phyloP scores from a whole-genome alignment of 2,329 filamentous ascomycete species.

The Diaporthe caulivora region DNA sequence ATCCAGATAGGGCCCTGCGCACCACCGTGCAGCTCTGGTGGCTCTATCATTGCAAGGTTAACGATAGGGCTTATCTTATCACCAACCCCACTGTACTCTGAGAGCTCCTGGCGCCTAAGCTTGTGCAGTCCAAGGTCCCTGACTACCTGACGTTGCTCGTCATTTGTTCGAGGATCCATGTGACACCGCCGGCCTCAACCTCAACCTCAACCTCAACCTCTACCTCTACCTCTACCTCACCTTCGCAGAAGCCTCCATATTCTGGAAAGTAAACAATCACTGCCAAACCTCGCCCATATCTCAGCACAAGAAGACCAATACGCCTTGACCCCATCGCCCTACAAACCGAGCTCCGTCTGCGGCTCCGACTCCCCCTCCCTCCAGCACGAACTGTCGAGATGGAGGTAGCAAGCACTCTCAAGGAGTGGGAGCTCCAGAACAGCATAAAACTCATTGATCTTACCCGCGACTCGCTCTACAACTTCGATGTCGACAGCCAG shows the following conservation, averaged over 20 bases:
- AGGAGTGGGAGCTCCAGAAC: constrained; percentile 80
- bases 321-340: neutral
- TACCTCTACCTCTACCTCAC: neutral
- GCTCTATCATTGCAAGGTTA: neutral
- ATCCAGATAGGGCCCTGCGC: neutral
- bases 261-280: neutral
- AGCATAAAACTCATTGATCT: constrained; percentile 86
- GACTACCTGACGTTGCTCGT: constrained; percentile 25
- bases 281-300: neutral
- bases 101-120: constrained; percentile 13
- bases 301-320: neutral
- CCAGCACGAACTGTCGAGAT: constrained; percentile 22
- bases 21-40: constrained; percentile 10
- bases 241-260: neutral
- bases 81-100: constrained; percentile 37
- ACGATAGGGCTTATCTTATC: constrained; percentile 36
- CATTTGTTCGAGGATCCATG: neutral
- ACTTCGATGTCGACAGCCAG: constrained; percentile 78
- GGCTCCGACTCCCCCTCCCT: neutral
- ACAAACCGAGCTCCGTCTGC: neutral
- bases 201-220: too few relatives aligned
- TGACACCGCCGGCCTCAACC: neutral
- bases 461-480: constrained; percentile 90
- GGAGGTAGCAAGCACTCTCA: constrained; percentile 37
- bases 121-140: neutral